Conservation (phyloP, 805 yeast species). For the Hermanozyma aechmeae region DNA sequence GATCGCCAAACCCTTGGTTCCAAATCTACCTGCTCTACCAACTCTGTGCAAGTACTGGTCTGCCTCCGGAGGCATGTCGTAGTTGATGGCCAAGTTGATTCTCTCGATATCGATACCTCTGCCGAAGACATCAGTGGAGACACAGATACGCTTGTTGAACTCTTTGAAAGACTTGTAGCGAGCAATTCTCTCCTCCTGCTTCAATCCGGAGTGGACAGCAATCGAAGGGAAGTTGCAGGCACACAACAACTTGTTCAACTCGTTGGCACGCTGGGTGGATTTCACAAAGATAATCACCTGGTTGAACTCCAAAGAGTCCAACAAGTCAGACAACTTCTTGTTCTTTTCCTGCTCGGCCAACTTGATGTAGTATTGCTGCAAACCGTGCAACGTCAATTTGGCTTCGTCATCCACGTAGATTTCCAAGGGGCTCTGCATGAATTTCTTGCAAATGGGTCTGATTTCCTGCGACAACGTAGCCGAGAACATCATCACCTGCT, state of each 20-base stretch:
- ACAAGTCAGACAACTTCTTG: slow-evolving; percentile 81
- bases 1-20: slow-evolving; percentile 96
- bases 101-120: slow-evolving; percentile 99
- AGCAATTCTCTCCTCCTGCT: slow-evolving; percentile 96
- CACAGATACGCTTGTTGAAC: slow-evolving; percentile 97
- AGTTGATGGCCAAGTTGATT: slow-evolving; percentile 94
- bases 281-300: slow-evolving; percentile 96
- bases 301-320: slow-evolving; percentile 92
- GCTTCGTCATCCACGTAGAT: slow-evolving; percentile 97
- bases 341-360: slow-evolving; percentile 87
- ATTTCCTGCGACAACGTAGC: slow-evolving; percentile 93
- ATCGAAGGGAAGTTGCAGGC: slow-evolving; percentile 95
- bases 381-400: slow-evolving; percentile 93
- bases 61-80: slow-evolving; percentile 92
- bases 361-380: slow-evolving; percentile 92
- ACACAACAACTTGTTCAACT: slow-evolving; percentile 77
- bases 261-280: slow-evolving; percentile 86
- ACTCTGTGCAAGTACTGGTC: slow-evolving; percentile 98
- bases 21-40: slow-evolving; percentile 99
- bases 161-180: slow-evolving; percentile 95
- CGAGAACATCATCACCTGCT: slow-evolving; percentile 98
- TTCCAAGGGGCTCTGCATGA: slow-evolving; percentile 96
- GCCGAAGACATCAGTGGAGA: slow-evolving; percentile 96
- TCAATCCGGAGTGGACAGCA: slow-evolving; percentile 90
- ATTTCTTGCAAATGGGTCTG: slow-evolving; percentile 94